Evolutionary conservation across 2,329 filamentous ascomycete genomes (phyloP), one percentile per base, ranked within the genome.

Genomic region (Mycosphaerella arachidis): DNA sequence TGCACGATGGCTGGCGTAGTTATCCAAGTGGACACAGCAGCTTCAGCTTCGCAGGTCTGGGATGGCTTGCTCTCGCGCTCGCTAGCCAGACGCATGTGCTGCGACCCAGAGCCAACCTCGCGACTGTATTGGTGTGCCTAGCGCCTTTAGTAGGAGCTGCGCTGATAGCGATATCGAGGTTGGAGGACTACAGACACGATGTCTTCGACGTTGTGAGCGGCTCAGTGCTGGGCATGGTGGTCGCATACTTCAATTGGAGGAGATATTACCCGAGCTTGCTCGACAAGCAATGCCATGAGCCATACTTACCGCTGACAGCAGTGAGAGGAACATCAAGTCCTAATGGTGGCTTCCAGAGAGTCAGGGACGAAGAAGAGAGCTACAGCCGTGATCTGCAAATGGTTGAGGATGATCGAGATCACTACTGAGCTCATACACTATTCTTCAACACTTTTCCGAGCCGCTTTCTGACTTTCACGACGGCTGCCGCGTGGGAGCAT

Each of bases 1-100:
- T 95, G 4, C 88, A 94, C 64, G 91, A 95, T 68, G 91, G 90
- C 16, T 93, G 90, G 87, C 85, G 91, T 46, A 90, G 86, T 24
- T 95, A 94, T 67, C 91, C 91, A 0, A 89, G 86, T 1, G 91
- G 91, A 0, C 91, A 95, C 74, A 87, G 84, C 12, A 90, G 86
- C 61, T 92, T 92, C 71, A 82, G 89, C 1, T 95, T 94, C 71
- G 84, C 86, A 3, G 91, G 91, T 0, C 78, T 95, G 9, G 90
- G 90, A 2, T 94, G 90, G 70, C 76, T 92, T 18, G 82, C 85
- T 24, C 61, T 73, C 13, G 70, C 74, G 59, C 62, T 74, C 30
- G 85, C 86, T 1, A 88, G 88, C 3, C 85, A 87, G 67, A 79
- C 85, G 69, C 82, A 82, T 65, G 79, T 84, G 6, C 81, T 86